A percentile compares a stretch with the other conserved stretches of the same genome.
These are phyloP conservation scores for Claviceps maximensis DNA, from an alignment of 2,329 filamentous ascomycete genomes.

Conservation along the genomic window DNA sequence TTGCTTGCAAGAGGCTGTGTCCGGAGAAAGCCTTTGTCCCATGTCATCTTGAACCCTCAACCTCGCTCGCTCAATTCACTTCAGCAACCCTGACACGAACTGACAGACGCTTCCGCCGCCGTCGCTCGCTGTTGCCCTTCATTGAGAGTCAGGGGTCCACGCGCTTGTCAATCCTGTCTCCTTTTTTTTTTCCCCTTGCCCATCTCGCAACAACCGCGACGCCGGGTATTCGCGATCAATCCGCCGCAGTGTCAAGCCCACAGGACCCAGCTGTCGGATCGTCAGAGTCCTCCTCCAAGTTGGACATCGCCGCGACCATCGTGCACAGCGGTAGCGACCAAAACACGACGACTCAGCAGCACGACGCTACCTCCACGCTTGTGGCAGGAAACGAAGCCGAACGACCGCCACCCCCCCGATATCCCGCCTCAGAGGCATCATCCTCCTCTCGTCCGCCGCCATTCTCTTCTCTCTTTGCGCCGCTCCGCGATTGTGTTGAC, in stretches of 20 bases:
- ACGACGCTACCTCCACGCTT: slow-evolving; percentile 11
- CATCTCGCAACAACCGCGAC: slow-evolving; percentile 5
- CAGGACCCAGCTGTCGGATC: slow-evolving; percentile 21
- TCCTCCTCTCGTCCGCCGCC: slow-evolving; percentile 40
- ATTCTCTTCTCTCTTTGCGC: slow-evolving; percentile 47
- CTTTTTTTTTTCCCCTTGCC: neutral
- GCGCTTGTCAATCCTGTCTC: neutral
- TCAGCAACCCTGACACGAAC: neutral
- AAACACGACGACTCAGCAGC: slow-evolving; percentile 11
- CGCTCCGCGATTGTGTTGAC: slow-evolving; percentile 21
- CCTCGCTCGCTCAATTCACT: neutral
- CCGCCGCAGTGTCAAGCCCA: slow-evolving; percentile 26
- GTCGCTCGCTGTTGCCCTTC: neutral
- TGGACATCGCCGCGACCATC: slow-evolving; percentile 20
- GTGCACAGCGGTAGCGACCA: slow-evolving; percentile 14
- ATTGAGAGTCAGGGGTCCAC: neutral
- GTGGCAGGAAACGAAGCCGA: slow-evolving; percentile 17
- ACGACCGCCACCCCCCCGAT: slow-evolving; percentile 45
- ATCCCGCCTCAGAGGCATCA: slow-evolving; percentile 42
- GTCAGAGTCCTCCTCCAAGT: slow-evolving; percentile 18
- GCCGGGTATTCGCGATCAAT: slow-evolving; percentile 12
- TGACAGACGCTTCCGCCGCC: neutral
- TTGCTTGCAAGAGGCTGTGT: neutral
- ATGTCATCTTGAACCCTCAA: neutral
- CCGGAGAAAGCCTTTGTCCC: neutral